Conservation (phyloP, 495 filamentous ascomycete genomes). For the Lepidopterella palustris region DNA sequence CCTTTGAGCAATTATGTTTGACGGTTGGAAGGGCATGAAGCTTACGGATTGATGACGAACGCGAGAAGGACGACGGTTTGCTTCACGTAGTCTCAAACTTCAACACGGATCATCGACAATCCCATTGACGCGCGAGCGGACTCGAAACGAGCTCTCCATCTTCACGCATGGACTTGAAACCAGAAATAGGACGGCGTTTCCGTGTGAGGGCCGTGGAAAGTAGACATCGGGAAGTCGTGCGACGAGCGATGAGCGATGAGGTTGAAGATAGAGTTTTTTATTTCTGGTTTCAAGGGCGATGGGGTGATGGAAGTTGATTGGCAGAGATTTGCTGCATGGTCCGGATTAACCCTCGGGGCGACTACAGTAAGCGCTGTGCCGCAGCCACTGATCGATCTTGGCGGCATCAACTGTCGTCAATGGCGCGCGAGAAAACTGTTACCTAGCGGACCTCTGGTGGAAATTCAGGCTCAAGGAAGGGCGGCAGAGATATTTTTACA, state of each 20-base stretch:
- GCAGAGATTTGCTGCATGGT: slow-evolving; percentile 1
- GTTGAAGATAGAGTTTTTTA: slow-evolving; percentile 15
- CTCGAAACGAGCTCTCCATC: not conserved
- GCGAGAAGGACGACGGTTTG: too few species aligned
- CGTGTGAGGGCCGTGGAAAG: not conserved
- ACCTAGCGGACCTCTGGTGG: not conserved
- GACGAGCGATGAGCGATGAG: slow-evolving; percentile 15
- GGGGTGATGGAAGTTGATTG: slow-evolving; percentile 12
- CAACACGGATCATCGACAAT: too few species aligned
- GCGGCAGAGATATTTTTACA: too few species aligned
- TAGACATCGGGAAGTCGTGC: not conserved
- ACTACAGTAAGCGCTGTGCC: slow-evolving; percentile 14
- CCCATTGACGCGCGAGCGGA: not conserved
- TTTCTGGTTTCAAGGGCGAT: slow-evolving; percentile 6
- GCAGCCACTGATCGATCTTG: slow-evolving; percentile 19
- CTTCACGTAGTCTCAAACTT: too few species aligned
- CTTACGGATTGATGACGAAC: too few species aligned
- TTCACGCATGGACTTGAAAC: not conserved
- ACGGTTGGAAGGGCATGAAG: too few species aligned
- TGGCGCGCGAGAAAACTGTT: not conserved
- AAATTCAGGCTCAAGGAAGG: not conserved
- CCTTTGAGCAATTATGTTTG: too few species aligned
- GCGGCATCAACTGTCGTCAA: not conserved
- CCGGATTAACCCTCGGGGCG: not conserved
- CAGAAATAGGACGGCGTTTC: slow-evolving; percentile 11